Percentiles rank a stretch among this genome's conserved stretches.
phyloP scores from a whole-genome alignment of 805 yeast genomes.

The Wickerhamomyces queroliae region DNA sequence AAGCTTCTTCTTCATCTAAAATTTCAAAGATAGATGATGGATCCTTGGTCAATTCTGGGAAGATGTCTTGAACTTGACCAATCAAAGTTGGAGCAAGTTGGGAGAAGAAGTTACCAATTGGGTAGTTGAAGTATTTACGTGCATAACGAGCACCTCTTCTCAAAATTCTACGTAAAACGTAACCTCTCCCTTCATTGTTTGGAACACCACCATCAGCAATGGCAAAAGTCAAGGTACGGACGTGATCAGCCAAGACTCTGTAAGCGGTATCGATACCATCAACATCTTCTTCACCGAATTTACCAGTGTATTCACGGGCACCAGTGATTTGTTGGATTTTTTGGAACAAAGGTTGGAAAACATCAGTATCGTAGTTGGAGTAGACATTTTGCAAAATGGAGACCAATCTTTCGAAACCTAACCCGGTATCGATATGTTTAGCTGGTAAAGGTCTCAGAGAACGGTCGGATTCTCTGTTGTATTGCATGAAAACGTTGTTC shows the following conservation, averaged over 20 bases:
- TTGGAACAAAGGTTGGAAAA: conserved; percentile 81
- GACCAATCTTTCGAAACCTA: conserved; percentile 98
- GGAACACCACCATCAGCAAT: conserved; percentile 99
- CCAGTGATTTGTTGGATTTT: conserved; percentile 91
- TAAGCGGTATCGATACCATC: conserved; percentile 98
- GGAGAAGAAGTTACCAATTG: conserved; percentile 91
- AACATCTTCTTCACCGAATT: conserved; percentile 84
- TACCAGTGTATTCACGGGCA: conserved; percentile 85
- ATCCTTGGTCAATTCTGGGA: conserved; percentile 84
- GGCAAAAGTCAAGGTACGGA: conserved; percentile 93
- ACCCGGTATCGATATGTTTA: conserved; percentile 95
- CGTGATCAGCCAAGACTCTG: conserved; percentile 97
- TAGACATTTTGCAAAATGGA: conserved; percentile 85
- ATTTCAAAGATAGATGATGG: conserved; percentile 79
- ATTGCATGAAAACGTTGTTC: conserved; percentile 97
- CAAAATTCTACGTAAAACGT: conserved; percentile 91
- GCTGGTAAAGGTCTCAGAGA: conserved; percentile 81
- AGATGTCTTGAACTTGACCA: conserved; percentile 77
- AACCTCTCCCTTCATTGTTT: conserved; percentile 98
- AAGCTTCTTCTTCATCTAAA: conserved; percentile 91
- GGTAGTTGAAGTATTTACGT: conserved; percentile 92
- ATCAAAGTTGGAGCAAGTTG: conserved; percentile 89
- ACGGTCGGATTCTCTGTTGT: conserved; percentile 87
- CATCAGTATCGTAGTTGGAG: conserved; percentile 97
- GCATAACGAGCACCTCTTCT: conserved; percentile 98